phyloP scores from a whole-genome alignment of 1,284 basidiomycete genomes.

The Dichomitus squalens region DNA sequence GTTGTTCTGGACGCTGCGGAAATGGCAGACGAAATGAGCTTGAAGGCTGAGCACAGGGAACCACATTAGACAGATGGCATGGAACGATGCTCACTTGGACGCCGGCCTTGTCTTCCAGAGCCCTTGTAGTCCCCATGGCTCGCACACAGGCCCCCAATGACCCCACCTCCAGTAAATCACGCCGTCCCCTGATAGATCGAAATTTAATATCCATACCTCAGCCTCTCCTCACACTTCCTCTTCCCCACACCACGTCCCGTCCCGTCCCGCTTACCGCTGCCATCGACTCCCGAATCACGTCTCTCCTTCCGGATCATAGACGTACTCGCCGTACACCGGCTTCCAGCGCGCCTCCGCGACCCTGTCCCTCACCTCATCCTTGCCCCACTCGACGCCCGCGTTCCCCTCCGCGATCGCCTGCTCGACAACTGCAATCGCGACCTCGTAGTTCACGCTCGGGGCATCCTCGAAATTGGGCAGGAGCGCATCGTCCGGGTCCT shows the following conservation, averaged over 20 bases:
- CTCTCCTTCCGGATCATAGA: slow-evolving; percentile 62
- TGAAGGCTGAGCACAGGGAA: too few species aligned
- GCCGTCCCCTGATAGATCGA: not conserved
- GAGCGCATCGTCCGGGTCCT: slow-evolving; percentile 63
- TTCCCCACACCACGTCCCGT: not conserved
- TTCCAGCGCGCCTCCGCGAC: slow-evolving; percentile 57
- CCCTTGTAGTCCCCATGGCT: not conserved
- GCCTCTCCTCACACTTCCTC: not conserved
- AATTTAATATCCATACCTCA: not conserved
- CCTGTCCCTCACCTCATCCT: slow-evolving; percentile 54
- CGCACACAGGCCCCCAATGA: too few species aligned
- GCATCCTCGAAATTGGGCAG: slow-evolving; percentile 77
- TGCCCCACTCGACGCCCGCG: slow-evolving; percentile 54
- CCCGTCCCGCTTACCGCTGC: too few species aligned
- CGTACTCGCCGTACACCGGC: slow-evolving; percentile 65
- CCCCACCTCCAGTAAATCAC: not conserved
- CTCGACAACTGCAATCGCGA: slow-evolving; percentile 80
- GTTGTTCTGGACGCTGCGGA: too few species aligned
- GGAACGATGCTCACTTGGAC: not conserved
- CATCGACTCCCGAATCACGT: too few species aligned
- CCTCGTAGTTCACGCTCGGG: slow-evolving; percentile 71
- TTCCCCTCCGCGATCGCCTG: slow-evolving; percentile 75
- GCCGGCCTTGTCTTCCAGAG: not conserved
- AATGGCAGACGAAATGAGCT: too few species aligned
- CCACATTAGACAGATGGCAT: too few species aligned